phyloP scores from a whole-genome alignment of 2,329 filamentous ascomycete species.

The Fusarium sp. region DNA sequence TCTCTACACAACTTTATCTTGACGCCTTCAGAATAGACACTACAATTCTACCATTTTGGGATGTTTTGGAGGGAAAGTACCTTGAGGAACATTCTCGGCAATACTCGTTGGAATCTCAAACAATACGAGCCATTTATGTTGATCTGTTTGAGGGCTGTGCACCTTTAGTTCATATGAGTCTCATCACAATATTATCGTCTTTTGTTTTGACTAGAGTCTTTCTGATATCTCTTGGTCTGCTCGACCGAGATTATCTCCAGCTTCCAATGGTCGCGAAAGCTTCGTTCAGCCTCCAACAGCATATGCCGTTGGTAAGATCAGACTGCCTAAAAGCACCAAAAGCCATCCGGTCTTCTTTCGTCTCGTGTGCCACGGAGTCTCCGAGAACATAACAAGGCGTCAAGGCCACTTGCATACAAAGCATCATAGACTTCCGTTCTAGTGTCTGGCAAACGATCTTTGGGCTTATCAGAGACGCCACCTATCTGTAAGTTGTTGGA shows the following conservation, averaged over 20 bases:
- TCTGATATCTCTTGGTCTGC: neutral
- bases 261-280: neutral
- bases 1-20: neutral
- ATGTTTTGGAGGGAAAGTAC: neutral
- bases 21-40: neutral
- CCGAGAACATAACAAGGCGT: neutral
- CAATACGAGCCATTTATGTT: neutral
- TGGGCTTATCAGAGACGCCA: neutral
- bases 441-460: neutral
- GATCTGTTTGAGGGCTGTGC: neutral
- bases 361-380: neutral
- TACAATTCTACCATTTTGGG: no score
- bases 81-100: neutral
- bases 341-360: neutral
- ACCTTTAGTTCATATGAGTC: neutral
- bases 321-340: neutral
- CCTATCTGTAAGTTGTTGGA: neutral
- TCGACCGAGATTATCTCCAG: neutral
- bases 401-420: neutral
- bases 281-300: neutral
- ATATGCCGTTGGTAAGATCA: neutral
- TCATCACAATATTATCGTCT: neutral
- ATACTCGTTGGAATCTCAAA: neutral
- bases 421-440: neutral
- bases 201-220: no score